A percentile compares a stretch with the other conserved stretches of the same genome.
These are phyloP conservation scores for Cajanus cajan DNA, from an alignment of 306 rosid genomes.

Conservation along the genomic window DNA sequence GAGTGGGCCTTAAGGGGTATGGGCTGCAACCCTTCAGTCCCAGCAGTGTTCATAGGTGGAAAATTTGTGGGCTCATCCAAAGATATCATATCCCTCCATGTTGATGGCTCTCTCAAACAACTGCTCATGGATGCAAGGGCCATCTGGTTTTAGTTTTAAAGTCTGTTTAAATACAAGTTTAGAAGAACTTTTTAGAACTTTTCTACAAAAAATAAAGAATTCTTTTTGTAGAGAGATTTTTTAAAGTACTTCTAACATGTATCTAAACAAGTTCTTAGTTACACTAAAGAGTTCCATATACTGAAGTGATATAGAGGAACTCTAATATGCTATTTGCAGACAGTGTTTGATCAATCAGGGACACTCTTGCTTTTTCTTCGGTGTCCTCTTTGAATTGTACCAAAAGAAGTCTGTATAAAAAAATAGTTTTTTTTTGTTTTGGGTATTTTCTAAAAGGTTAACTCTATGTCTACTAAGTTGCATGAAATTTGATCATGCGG, in stretches of 20 bases:
- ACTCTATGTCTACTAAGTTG: not conserved
- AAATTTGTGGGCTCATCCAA: conserved; percentile 82
- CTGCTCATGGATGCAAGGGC: conserved; percentile 91
- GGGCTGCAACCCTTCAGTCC: conserved; percentile 90
- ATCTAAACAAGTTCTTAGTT: too few species aligned
- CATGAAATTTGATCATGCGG: conserved; percentile 5
- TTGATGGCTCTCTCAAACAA: conserved; percentile 90
- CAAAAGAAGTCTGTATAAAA: conserved; percentile 20
- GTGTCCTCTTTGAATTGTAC: conserved; percentile 40
- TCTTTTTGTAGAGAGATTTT: too few species aligned
- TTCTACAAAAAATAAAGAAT: too few species aligned
- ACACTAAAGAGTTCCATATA: conserved; percentile 23
- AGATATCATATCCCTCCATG: conserved; percentile 90
- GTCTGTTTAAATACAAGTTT: too few species aligned
- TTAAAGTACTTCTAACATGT: too few species aligned
- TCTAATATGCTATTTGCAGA: conserved; percentile 16
- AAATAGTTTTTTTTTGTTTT: not conserved
- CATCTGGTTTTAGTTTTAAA: conserved; percentile 85
- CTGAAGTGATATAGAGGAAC: conserved; percentile 31
- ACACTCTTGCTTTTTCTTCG: conserved; percentile 38
- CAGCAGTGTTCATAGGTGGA: conserved; percentile 96
- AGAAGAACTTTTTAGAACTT: too few species aligned
- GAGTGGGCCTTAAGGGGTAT: conserved; percentile 74
- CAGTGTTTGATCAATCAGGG: conserved; percentile 11
- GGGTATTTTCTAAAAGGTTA: conserved; percentile 8